Percentiles rank a stretch among this genome's conserved stretches.
phyloP scores from a whole-genome alignment of 2,329 filamentous ascomycete species.

The Bretziella fagacearum region DNA sequence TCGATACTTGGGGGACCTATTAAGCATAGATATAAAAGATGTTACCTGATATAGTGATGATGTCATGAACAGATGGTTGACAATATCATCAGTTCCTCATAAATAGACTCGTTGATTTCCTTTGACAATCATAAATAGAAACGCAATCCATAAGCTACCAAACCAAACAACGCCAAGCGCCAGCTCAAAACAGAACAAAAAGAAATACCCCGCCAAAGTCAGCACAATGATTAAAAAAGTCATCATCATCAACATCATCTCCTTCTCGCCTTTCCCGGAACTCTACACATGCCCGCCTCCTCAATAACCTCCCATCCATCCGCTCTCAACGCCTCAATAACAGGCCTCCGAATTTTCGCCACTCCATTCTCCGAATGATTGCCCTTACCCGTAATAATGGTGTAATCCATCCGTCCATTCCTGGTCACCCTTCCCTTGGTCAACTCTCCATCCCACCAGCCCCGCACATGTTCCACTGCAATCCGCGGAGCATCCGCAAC shows the following conservation, averaged over 20 bases:
- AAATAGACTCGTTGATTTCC: too few relatives aligned
- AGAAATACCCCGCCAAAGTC: background rate
- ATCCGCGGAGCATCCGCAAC: constrained; percentile 72
- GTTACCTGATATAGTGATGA: too few relatives aligned
- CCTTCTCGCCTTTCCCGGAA: constrained; percentile 25
- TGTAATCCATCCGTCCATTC: constrained; percentile 35
- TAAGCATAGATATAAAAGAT: constrained; percentile 1
- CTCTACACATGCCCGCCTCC: constrained; percentile 50
- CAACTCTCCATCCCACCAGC: constrained; percentile 59
- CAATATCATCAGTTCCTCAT: background rate
- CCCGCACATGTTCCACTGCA: constrained; percentile 44
- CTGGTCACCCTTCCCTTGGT: constrained; percentile 3
- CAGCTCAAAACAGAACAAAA: background rate
- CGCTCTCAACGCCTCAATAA: constrained; percentile 54
- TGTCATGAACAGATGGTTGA: background rate
- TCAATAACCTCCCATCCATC: constrained; percentile 75
- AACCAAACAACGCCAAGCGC: background rate
- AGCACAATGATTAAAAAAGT: background rate
- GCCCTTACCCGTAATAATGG: constrained; percentile 67
- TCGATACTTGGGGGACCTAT: constrained; percentile 43
- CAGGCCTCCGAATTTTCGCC: constrained; percentile 59
- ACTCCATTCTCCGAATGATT: constrained; percentile 61
- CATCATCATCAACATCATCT: background rate
- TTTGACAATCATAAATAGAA: too few relatives aligned
- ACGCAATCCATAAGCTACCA: background rate